Evolutionary conservation across 2,329 filamentous ascomycete genomes (phyloP).

Genomic region (Phaeosphaeriaceae sp.): DNA sequence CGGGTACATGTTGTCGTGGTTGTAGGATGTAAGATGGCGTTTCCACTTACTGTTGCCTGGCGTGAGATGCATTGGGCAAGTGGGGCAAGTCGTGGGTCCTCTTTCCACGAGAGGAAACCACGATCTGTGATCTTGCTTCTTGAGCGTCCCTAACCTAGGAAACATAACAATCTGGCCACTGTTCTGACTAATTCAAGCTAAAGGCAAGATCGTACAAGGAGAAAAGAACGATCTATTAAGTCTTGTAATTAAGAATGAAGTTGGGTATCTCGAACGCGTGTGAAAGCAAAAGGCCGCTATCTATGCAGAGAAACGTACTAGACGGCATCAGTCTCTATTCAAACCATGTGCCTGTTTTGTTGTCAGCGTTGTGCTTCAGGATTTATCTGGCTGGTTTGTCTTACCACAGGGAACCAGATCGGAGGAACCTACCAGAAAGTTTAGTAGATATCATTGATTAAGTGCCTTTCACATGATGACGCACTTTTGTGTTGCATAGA

Average conservation of each 20-base stretch:
- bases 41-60: background rate
- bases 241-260: background rate
- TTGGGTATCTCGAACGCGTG: conserved; percentile 1
- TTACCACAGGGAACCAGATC: background rate
- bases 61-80: background rate
- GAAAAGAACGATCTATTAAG: background rate
- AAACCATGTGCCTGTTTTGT: background rate
- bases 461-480: conserved; percentile 61
- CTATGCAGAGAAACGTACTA: background rate
- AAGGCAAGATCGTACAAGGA: too few relatives aligned
- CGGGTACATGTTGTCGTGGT: background rate
- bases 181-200: too few relatives aligned
- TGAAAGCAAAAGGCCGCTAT: background rate
- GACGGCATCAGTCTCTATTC: background rate
- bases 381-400: background rate
- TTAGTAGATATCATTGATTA: background rate
- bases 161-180: too few relatives aligned
- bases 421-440: background rate
- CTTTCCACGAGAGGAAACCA: background rate
- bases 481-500: conserved; percentile 66
- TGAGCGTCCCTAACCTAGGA: too few relatives aligned
- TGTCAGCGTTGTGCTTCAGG: background rate
- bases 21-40: background rate
- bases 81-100: too few relatives aligned
- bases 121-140: background rate